Base-by-base conservation (phyloP, 2,329 filamentous ascomycete species). In the Neonectria ditissima region DNA sequence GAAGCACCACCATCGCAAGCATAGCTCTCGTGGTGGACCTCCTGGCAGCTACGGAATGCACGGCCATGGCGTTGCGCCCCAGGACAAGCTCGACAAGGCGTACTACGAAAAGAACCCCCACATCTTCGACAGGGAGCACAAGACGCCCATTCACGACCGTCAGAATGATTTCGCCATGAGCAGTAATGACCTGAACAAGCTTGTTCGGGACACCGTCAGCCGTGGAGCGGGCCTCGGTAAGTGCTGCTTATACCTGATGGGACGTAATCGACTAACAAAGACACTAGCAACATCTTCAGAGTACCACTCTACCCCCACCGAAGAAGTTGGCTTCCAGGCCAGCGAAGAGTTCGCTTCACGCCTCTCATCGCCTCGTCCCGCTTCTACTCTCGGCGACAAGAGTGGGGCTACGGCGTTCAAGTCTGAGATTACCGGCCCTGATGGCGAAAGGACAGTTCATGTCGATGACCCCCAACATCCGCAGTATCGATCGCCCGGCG, bases 31-130 rank as follows among this genome's bases (percentile, higher is more conserved):
- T 39, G 86, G 88, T 26, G 78, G 87, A 9, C 94, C 94, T 1
- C 92, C 94, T 4, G 95, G 93, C 62, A 97, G 94, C 81, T 98
- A 98, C 74, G 94, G 95, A 65, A 87, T 97, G 59, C 94, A 97
- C 73, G 93, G 94, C 47, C 95, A 97, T 74, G 94, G 93, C 56
- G 84, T 92, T 26, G 85, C 87, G 18, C 84, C 91, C 3, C 87
- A 89, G 60, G 92, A 97, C 80, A 93, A 91, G 75, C 92, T 98
- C 43, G 93, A 97, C 73, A 92, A 92, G 80, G 92, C 92, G 26
- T 97, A 97, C 86, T 97, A 96, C 75, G 89, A 93, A 73, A 97
- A 96, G 80, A 94, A 97, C 74, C 95, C 95, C 0, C 92, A 97
- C 69, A 83, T 91, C 30, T 84, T 87, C 59, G 89, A 91, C 76